These are phyloP conservation scores for Pleurotus sapidus DNA, from an alignment of 768 basidiomycete species.

Conservation along the genomic window DNA sequence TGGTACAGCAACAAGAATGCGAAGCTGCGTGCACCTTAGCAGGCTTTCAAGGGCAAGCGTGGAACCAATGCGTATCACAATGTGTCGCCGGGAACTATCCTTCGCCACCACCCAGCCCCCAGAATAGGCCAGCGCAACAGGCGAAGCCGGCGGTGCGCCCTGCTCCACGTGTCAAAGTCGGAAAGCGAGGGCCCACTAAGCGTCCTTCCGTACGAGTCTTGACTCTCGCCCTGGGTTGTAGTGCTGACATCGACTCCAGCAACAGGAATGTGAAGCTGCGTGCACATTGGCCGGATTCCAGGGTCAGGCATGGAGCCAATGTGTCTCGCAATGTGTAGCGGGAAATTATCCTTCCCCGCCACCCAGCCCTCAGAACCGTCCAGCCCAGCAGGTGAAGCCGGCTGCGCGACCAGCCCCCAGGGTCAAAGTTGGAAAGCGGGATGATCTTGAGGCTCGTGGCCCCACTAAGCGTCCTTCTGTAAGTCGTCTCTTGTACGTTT, in stretches of 20 bases:
- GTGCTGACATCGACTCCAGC: neutral
- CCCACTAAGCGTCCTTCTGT: neutral
- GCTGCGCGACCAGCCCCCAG: neutral
- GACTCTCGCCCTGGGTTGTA: no score
- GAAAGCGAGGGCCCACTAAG: neutral
- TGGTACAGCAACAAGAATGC: neutral
- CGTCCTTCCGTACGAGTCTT: neutral
- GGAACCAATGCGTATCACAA: neutral
- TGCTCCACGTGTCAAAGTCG: neutral
- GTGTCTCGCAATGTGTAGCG: neutral
- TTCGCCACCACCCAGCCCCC: neutral
- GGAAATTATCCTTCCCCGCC: neutral
- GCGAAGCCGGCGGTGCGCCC: neutral
- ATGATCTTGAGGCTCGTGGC: neutral
- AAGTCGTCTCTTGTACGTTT: no score
- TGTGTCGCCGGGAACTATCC: slow-evolving; percentile 2
- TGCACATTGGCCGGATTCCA: neutral
- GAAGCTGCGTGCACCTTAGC: neutral
- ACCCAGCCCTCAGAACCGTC: neutral
- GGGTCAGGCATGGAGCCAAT: neutral
- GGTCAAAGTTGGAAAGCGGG: neutral
- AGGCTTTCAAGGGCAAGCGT: neutral
- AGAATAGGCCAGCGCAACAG: neutral
- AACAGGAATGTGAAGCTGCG: neutral
- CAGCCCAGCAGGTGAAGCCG: no score